These are phyloP conservation scores for Zygosaccharomyces bailii DNA, from an alignment of 805 yeast genomes.

Conservation along the genomic window DNA sequence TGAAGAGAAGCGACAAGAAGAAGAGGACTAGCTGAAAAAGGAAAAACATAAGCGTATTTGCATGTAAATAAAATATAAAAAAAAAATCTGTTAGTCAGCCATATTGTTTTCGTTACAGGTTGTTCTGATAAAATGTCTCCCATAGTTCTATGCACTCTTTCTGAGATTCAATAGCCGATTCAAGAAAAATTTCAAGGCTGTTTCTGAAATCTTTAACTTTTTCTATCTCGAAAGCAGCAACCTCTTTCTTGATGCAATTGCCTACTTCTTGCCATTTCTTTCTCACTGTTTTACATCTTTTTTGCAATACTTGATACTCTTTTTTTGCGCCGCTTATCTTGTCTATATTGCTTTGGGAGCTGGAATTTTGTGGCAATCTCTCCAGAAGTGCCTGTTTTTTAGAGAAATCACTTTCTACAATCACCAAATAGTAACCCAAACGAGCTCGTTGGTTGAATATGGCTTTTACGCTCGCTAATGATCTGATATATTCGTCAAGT, in stretches of 20 bases:
- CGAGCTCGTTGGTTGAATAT: constrained; percentile 74
- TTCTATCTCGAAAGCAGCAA: constrained; percentile 64
- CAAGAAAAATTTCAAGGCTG: constrained; percentile 85
- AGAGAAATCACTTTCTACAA: constrained; percentile 46
- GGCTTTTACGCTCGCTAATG: constrained; percentile 68
- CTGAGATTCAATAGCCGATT: constrained; percentile 86
- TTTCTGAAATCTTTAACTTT: constrained; percentile 81
- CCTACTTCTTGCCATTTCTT: constrained; percentile 62
- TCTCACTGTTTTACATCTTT: constrained; percentile 51
- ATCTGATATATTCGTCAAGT: constrained; percentile 79
- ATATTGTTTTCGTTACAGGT: constrained; percentile 22
- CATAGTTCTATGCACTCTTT: constrained; percentile 86
- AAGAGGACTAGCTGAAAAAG: constrained; percentile 21
- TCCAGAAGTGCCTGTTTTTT: constrained; percentile 48
- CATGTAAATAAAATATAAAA: constrained; percentile 7
- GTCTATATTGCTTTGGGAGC: constrained; percentile 52
- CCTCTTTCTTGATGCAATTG: constrained; percentile 62
- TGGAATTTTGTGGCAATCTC: constrained; percentile 42
- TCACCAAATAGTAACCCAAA: constrained; percentile 43
- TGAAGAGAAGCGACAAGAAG: constrained; percentile 32
- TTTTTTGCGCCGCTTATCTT: constrained; percentile 53
- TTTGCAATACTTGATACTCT: constrained; percentile 57
- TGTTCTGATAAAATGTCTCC: constrained; percentile 78
- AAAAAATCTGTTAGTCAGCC: background rate
- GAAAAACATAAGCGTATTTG: constrained; percentile 13